These are phyloP conservation scores for Geotrichum europaeum DNA, from an alignment of 1,139 yeast genomes.

Conservation along the genomic window DNA sequence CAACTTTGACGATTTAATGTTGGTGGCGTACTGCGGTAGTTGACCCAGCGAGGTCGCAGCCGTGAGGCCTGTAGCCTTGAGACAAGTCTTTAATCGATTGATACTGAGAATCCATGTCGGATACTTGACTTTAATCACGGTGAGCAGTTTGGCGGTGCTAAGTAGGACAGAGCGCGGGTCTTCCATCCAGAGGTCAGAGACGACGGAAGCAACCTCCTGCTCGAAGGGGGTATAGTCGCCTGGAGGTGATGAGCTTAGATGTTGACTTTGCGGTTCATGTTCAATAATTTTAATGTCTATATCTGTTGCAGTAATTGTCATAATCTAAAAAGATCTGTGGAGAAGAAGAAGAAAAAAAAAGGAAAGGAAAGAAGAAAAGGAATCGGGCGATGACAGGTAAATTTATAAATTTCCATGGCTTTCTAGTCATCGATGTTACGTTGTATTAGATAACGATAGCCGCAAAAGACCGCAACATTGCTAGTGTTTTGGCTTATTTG, in stretches of 20 bases:
- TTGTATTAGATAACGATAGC: not conserved
- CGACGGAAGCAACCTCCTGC: conserved; percentile 56
- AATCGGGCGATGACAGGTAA: not conserved
- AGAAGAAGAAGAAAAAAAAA: not conserved
- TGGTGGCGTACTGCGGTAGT: conserved; percentile 24
- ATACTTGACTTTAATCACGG: conserved; percentile 33
- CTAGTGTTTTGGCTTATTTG: not conserved
- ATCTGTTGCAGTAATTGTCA: not conserved
- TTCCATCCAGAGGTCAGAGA: conserved; percentile 60
- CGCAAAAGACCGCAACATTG: not conserved
- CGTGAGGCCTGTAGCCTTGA: conserved; percentile 5
- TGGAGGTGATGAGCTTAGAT: not conserved
- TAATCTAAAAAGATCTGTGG: not conserved
- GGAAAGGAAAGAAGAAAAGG: not conserved
- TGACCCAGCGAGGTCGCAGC: not conserved
- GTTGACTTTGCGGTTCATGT: not conserved
- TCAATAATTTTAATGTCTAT: conserved; percentile 7
- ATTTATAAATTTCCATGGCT: not conserved
- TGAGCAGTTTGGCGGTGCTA: conserved; percentile 51
- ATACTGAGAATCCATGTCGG: conserved; percentile 11
- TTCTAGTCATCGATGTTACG: not conserved
- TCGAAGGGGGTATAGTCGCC: conserved; percentile 46
- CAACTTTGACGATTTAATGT: conserved; percentile 43
- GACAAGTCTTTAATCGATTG: conserved; percentile 9
- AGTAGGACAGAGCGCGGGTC: conserved; percentile 59